Conservation (phyloP, 176 grass and related monocot species). For the Musa itinerans region DNA sequence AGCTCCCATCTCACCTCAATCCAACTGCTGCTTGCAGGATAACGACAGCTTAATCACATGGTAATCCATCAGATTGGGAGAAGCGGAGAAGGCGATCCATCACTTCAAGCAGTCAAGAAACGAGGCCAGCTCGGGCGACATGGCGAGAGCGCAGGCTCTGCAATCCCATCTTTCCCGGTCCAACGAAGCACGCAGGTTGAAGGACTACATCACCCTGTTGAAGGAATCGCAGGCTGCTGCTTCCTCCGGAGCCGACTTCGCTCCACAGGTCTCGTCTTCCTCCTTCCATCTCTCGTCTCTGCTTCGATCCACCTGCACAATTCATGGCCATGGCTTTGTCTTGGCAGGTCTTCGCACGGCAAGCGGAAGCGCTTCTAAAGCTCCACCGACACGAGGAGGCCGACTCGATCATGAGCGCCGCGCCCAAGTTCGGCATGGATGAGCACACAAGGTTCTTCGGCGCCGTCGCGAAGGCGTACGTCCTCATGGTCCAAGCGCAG, state of each 20-base stretch:
- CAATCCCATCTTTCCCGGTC: conserved; percentile 59
- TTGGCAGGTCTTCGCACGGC: conserved; percentile 58
- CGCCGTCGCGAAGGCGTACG: conserved; percentile 52
- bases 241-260: conserved; percentile 60
- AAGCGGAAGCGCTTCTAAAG: conserved; percentile 80
- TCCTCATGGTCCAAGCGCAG: conserved; percentile 61
- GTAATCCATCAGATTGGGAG: conserved; percentile 54
- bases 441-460: conserved; percentile 69
- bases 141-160: conserved; percentile 54
- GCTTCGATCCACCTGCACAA: neutral
- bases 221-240: conserved; percentile 63
- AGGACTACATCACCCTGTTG: conserved; percentile 58
- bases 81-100: conserved; percentile 73
- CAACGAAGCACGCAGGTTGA: conserved; percentile 57
- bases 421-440: conserved; percentile 48
- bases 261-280: conserved; percentile 47
- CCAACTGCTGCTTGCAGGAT: no score
- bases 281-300: neutral
- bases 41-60: no score
- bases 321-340: neutral
- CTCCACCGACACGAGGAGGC: conserved; percentile 74
- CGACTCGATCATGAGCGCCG: conserved; percentile 37
- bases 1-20: neutral
- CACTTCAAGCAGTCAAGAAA: conserved; percentile 58
- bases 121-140: conserved; percentile 39